These are phyloP conservation scores for Cercis canadensis DNA, from an alignment of 306 rosid species.

Conservation along the genomic window DNA sequence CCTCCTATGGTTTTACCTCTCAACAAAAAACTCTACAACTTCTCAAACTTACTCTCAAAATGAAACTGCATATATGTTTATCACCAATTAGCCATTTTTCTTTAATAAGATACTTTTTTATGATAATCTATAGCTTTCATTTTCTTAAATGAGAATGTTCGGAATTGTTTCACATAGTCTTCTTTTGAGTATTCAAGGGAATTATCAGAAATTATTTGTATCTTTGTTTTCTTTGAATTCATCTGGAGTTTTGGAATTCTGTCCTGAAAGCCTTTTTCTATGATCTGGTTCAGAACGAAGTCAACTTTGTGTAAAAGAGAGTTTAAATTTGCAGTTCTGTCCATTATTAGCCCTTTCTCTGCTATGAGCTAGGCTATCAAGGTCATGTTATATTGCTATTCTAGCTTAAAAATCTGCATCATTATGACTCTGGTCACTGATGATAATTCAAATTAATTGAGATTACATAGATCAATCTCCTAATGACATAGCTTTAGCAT, in stretches of 20 bases:
- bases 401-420: not conserved
- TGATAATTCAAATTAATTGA: not conserved
- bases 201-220: not conserved
- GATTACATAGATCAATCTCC: not conserved
- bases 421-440: not conserved
- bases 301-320: not conserved
- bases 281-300: not conserved
- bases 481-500: not conserved
- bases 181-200: not conserved
- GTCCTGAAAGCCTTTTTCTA: conserved; percentile 18
- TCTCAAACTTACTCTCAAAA: too few relatives aligned
- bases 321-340: not conserved
- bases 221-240: conserved; percentile 15
- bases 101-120: not conserved
- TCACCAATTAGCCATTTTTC: conserved; percentile 8
- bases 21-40: too few relatives aligned
- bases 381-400: too few relatives aligned
- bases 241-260: conserved; percentile 19
- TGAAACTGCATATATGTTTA: not conserved
- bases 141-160: too few relatives aligned
- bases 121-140: too few relatives aligned
- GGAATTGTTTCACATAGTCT: too few relatives aligned
- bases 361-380: too few relatives aligned
- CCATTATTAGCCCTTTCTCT: not conserved
- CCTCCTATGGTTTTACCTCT: too few relatives aligned